Conservation (phyloP, 305 asterid species). For the Petunia hybrid region DNA sequence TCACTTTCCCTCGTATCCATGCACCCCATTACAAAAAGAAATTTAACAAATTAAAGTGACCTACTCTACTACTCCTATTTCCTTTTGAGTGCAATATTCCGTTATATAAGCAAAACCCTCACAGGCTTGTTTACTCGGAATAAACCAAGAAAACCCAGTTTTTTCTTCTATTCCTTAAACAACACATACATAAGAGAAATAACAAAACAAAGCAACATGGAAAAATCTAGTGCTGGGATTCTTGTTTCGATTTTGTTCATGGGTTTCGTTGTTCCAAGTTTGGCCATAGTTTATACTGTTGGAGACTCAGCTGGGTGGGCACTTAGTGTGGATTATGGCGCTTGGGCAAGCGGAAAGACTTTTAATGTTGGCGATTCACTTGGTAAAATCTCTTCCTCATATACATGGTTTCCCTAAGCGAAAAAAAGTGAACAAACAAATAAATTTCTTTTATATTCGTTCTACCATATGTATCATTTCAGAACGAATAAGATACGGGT, state of each 20-base stretch:
- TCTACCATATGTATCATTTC: too few relatives aligned
- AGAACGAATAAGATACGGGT: too few relatives aligned
- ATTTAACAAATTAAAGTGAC: too few relatives aligned
- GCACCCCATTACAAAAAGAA: too few relatives aligned
- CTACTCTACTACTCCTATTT: too few relatives aligned
- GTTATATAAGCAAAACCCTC: too few relatives aligned
- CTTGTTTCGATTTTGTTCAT: conserved; percentile 42
- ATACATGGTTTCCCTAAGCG: too few relatives aligned
- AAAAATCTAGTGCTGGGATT: conserved; percentile 27
- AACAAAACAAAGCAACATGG: conserved; percentile 44
- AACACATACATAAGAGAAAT: neutral
- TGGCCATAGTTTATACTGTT: conserved; percentile 60
- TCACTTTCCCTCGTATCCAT: too few relatives aligned
- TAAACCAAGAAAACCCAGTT: neutral
- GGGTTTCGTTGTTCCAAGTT: conserved; percentile 38
- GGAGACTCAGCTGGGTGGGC: conserved; percentile 87
- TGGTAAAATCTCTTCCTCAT: conserved; percentile 45
- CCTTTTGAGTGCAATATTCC: too few relatives aligned
- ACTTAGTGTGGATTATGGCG: conserved; percentile 54
- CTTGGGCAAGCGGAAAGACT: conserved; percentile 69
- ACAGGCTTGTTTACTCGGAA: too few relatives aligned
- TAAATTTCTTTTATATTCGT: too few relatives aligned
- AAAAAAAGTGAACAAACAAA: too few relatives aligned
- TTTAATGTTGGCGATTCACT: conserved; percentile 74
- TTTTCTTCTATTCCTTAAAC: neutral